phyloP scores from a whole-genome alignment of 75 land plant genomes.

The Ceratopteris richardii region DNA sequence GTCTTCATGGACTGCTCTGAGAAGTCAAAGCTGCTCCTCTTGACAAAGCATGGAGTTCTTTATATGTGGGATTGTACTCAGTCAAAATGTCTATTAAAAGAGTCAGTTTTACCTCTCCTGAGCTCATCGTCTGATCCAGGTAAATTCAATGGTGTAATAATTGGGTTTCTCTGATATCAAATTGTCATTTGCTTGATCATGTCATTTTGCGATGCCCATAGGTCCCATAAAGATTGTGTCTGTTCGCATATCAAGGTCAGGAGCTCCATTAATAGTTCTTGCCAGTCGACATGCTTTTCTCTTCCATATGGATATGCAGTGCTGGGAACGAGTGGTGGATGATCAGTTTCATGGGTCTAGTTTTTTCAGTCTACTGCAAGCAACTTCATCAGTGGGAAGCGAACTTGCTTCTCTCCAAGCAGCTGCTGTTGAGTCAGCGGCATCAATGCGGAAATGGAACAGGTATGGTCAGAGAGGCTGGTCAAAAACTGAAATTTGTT shows the following conservation, averaged over 20 bases:
- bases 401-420: constrained; percentile 87
- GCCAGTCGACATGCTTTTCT: constrained; percentile 90
- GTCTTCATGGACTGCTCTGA: constrained; percentile 87
- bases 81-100: constrained; percentile 59
- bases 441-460: constrained; percentile 71
- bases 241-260: constrained; percentile 77
- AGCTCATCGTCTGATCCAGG: constrained; percentile 24
- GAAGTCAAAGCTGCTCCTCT: constrained; percentile 66
- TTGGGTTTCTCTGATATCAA: no score
- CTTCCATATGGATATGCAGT: constrained; percentile 69
- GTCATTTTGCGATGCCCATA: no score
- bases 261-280: constrained; percentile 80
- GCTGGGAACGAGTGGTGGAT: constrained; percentile 94
- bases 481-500: background rate
- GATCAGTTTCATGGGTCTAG: constrained; percentile 87
- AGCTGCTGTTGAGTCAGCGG: constrained; percentile 63
- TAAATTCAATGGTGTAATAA: constrained; percentile 6
- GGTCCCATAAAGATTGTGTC: constrained; percentile 75
- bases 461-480: constrained; percentile 32
- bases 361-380: constrained; percentile 76
- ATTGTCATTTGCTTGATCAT: no score
- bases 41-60: constrained; percentile 66
- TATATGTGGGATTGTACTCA: constrained; percentile 85
- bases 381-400: constrained; percentile 49
- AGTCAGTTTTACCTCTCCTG: constrained; percentile 62